These are phyloP conservation scores for Penicillium sp. DNA, from an alignment of 2,329 filamentous ascomycete species.

Conservation along the genomic window DNA sequence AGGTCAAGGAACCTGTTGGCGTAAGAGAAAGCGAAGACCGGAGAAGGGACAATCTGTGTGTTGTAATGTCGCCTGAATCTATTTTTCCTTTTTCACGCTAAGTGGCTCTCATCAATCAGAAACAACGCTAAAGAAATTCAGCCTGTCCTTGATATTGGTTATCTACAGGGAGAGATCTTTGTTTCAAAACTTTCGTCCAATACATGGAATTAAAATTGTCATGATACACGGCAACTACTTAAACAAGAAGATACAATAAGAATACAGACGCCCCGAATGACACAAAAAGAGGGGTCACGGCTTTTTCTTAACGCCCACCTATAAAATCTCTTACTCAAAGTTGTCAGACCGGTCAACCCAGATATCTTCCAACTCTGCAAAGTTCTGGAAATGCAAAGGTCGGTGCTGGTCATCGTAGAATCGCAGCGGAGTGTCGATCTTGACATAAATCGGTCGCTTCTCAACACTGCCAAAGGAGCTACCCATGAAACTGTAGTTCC, in stretches of 20 bases:
- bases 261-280: conserved; percentile 17
- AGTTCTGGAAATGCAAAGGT: conserved; percentile 94
- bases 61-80: not conserved
- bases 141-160: not conserved
- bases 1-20: conserved; percentile 3
- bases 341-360: conserved; percentile 93
- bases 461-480: conserved; percentile 81
- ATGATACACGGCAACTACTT: not conserved
- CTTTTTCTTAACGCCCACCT: conserved; percentile 24
- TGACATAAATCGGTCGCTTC: conserved; percentile 88
- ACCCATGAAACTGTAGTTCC: conserved; percentile 99
- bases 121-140: not conserved
- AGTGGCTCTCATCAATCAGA: not conserved
- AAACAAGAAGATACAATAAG: conserved; percentile 9
- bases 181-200: not conserved
- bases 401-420: conserved; percentile 94
- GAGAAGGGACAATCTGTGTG: not conserved
- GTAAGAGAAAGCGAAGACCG: not conserved
- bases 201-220: not conserved
- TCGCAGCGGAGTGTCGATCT: conserved; percentile 83
- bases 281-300: conserved; percentile 8
- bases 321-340: conserved; percentile 65
- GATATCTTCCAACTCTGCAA: conserved; percentile 94
- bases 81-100: not conserved
- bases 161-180: not conserved